These are phyloP conservation scores for Phaeosphaeriaceae sp. DNA, from an alignment of 2,329 filamentous ascomycete genomes.

Conservation along the genomic window DNA sequence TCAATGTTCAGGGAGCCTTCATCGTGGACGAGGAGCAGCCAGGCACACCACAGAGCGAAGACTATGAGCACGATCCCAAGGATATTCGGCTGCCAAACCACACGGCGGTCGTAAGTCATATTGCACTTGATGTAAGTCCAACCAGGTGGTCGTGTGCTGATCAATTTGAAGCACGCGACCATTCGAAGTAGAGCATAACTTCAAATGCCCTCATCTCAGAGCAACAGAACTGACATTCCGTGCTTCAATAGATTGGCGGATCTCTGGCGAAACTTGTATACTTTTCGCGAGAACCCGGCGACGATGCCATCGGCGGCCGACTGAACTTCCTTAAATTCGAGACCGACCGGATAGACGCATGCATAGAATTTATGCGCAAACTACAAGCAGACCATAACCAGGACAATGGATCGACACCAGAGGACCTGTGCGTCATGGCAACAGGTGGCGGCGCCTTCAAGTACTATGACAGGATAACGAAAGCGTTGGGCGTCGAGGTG, in stretches of 20 bases:
- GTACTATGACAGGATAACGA: conserved; percentile 89
- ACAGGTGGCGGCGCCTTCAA: conserved; percentile 97
- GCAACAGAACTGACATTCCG: neutral
- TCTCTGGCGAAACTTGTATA: conserved; percentile 97
- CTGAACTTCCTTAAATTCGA: conserved; percentile 97
- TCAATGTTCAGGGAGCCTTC: conserved; percentile 96
- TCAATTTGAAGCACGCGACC: conserved; percentile 20
- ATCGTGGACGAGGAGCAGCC: conserved; percentile 79
- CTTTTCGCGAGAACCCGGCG: conserved; percentile 87
- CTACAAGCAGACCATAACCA: conserved; percentile 82
- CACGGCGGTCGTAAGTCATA: conserved; percentile 92
- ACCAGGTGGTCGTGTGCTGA: conserved; percentile 17
- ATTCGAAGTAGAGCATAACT: neutral
- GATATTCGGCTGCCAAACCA: conserved; percentile 98
- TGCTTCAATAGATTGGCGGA: conserved; percentile 77
- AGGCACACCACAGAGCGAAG: conserved; percentile 57
- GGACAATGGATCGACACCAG: conserved; percentile 73
- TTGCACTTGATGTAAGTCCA: conserved; percentile 85
- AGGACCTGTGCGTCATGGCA: conserved; percentile 88
- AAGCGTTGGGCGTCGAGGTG: conserved; percentile 85
- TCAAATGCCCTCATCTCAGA: neutral
- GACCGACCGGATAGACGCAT: conserved; percentile 91
- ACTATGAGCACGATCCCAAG: conserved; percentile 76
- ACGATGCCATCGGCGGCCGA: conserved; percentile 81
- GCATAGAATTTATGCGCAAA: conserved; percentile 87